Evolutionary conservation across 768 basidiomycete genomes (phyloP).

Genomic region (Tylopilus intermedius): DNA sequence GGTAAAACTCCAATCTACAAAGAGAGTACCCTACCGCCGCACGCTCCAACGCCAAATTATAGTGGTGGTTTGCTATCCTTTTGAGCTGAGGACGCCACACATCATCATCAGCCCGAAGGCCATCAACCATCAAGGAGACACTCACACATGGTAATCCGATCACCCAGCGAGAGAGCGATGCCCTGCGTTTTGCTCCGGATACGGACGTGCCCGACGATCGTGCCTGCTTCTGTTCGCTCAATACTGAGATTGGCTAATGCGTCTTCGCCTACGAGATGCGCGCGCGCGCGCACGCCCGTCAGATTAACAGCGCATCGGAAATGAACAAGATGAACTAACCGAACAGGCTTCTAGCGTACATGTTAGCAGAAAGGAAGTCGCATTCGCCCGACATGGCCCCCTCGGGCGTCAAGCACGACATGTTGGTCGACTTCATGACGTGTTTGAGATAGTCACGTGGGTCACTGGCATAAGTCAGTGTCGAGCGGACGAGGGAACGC

Average conservation of each 20-base stretch:
- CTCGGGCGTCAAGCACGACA: slow-evolving; percentile 93
- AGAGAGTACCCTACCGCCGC: neutral
- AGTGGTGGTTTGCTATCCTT: slow-evolving; percentile 35
- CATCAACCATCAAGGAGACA: neutral
- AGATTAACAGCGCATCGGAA: too few relatives aligned
- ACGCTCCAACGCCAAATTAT: slow-evolving; percentile 3
- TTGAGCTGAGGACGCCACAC: slow-evolving; percentile 30
- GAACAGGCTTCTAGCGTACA: slow-evolving; percentile 93
- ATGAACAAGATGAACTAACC: slow-evolving; percentile 47
- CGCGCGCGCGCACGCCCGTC: too few relatives aligned
- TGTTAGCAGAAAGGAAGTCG: slow-evolving; percentile 93
- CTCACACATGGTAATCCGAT: slow-evolving; percentile 68
- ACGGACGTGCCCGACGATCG: slow-evolving; percentile 87
- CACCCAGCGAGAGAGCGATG: slow-evolving; percentile 91
- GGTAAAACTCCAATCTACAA: neutral
- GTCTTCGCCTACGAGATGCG: slow-evolving; percentile 67
- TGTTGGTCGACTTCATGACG: slow-evolving; percentile 95
- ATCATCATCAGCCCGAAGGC: too few relatives aligned
- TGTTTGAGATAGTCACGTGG: slow-evolving; percentile 88
- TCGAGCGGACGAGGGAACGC: neutral
- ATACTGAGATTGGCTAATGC: slow-evolving; percentile 93
- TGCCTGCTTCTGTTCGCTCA: slow-evolving; percentile 77
- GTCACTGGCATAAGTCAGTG: slow-evolving; percentile 41
- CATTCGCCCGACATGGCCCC: slow-evolving; percentile 89
- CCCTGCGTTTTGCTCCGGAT: slow-evolving; percentile 98